Base-by-base conservation (phyloP, 306 rosid genomes). In the Calophaca sinica region DNA sequence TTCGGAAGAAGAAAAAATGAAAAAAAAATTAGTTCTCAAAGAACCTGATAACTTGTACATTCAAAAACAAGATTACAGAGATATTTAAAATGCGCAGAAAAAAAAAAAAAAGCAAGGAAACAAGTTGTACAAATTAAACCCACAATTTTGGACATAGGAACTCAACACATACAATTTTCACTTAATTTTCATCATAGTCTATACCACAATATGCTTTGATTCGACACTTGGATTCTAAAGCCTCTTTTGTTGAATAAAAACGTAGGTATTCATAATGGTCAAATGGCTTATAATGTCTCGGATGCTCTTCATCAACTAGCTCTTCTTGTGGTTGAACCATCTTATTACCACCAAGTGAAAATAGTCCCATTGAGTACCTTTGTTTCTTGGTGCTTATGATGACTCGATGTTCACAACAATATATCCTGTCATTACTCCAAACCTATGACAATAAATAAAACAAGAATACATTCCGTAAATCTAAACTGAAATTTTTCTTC, bases 371-470 rank as follows among this genome's bases (percentile, higher is more conserved):
- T 0, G 82, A 82, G 35, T 2, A 82, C 28, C 86, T 72, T 14
- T 50, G 73, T 50, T 78, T 73, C 72, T 82, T 42, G 44, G 5
- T 82, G 26, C 7, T 82, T 51, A 82, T 41, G 6, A 76, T 57
- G 1, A 82, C 55, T 77, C 41, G 57, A 36, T 82, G 85, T 57
- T 55, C 75, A 72, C 85, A 82, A 5, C 66, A 1, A 0, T 6
- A 8, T 50, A 82, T 76, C 69, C 85, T 76, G 12, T 77, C 85
- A 7, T 72, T 82, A 5, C 82, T 77, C 82, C 81, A 82, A 46
- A 77, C 75, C 85, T 81, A 39, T 2, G 7, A 44, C 28, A 52
- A 35, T 10, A 58, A 31, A 53, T 2, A n/a, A 41, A 9, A 73
- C 7, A 11, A 70, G 7, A 52, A 15, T 9, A 9, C 38, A 20